Base-by-base conservation (phyloP, 2,329 filamentous ascomycete species). In the Pseudogymnoascus sp. region DNA sequence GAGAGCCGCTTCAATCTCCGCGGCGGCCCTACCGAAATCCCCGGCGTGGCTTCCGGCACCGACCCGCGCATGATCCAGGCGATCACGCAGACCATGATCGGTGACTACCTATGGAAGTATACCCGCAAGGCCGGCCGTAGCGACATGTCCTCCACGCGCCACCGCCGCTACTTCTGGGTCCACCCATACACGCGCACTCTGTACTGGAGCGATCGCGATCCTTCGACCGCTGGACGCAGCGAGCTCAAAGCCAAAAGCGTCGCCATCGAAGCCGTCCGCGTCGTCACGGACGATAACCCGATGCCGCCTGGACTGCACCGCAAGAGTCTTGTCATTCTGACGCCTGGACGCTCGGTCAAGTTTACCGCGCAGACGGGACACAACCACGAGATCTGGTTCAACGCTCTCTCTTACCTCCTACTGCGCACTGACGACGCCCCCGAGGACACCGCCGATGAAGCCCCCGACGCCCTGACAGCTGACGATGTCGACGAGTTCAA, bases 71-170 rank as follows among this genome's bases (percentile, higher is more conserved):
- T 99, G 92, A 97, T 99, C 69, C 92, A 97, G 78, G 95, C 95
- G 60, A 97, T 99, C 68, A 99, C 95, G 1, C 93, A 99, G 76
- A 97, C 95, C 16, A 99, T 99, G 95, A 97, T 99, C 72, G 95
- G 95, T 63, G 95, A 99, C 75, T 97, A 93, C 75, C 81, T 99
- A 42, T 99, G 95, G 95, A 99, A 99, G 75, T 99, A 99, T 77
- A 99, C 95, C 0, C 89, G 95, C 71, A 96, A 95, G 78, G 83
- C 93, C 65, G 93, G 92, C n/a, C 88, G 93, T 23, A 89, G 87
- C 63, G 90, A 92, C 67, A 86, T 96, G 77, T 97, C 93, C 0
- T 89, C 87, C 69, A 96, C 93, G 63, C 86, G 95, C 62, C 95
- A 99, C 76, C 86, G 91, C 66, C 87, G 95, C 34, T 99, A 97